Base-by-base conservation (phyloP, 768 basidiomycete species). In the Chalciporus pseudorubinellus region DNA sequence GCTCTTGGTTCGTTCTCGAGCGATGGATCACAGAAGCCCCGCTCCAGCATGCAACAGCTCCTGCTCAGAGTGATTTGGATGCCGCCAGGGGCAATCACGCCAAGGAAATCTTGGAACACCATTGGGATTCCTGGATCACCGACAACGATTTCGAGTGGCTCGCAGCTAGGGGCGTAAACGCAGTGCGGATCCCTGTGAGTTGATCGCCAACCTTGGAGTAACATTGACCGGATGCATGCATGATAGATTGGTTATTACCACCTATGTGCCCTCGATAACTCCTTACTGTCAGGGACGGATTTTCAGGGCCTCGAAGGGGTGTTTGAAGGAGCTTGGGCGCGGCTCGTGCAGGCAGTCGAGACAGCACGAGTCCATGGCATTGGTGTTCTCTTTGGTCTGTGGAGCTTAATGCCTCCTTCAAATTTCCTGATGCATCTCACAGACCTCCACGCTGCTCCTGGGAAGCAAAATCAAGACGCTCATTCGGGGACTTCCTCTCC, bases 1-100 rank as follows among this genome's bases (percentile, higher is more conserved):
- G 87, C 1, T 84, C 80, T 7, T 89, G 86, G 87, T 91, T 92
- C 55, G 83, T 87, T 3, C 77, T 89, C 16, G 89, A 92, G 66
- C 72, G 79, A 29, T 92, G 89, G 89, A 88, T 92, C 34, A 64
- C 80, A 13, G 78, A 81, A 2, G 43, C 65, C 0, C 85, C 85
- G 0, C 92, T 84, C 59, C 70, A 66, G 2, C 63, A 67, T 14
- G 86, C 89, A 9, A 63, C 53, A 12, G 51, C 68, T 18, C 82
- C 84, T 3, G 82, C 74, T 0, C 77, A 86, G 57, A 87, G 85
- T 59, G 87, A 89, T 58, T 70, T 85, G 14, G 85, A 88, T 62
- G 75, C 90, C 19, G 89, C 87, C 12, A 74, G 64, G 12, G 86
- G 87, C 3, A 13, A 61, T 12, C 53, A 72, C 24, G 72, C 74